Conservation (phyloP, 1,284 basidiomycete genomes). For the Wolfiporia cocos region DNA sequence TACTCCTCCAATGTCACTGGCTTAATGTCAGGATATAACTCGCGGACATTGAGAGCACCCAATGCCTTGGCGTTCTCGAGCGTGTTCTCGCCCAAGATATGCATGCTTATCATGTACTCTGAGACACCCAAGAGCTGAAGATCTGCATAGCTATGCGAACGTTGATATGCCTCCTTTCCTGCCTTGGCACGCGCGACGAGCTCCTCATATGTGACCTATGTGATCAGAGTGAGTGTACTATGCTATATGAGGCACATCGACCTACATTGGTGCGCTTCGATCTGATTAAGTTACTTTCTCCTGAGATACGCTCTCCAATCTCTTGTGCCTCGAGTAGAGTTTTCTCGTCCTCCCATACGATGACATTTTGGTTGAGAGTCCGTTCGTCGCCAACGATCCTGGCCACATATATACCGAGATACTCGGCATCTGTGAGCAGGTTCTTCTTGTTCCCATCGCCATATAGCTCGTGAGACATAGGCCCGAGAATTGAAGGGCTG, state of each 20-base stretch:
- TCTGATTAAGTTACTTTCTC: constrained; percentile 1
- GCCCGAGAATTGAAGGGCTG: too few relatives aligned
- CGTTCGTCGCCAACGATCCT: constrained; percentile 10
- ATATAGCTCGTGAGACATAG: not conserved
- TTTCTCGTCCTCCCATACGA: constrained; percentile 14
- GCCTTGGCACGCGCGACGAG: not conserved
- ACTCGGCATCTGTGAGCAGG: constrained; percentile 2
- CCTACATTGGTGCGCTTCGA: not conserved
- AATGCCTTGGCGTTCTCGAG: constrained; percentile 10
- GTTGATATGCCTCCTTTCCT: not conserved
- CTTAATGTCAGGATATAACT: constrained; percentile 12
- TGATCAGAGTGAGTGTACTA: not conserved
- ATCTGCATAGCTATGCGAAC: not conserved
- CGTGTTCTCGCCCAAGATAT: constrained; percentile 13
- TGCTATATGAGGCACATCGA: not conserved
- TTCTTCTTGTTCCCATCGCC: constrained; percentile 5
- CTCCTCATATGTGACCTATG: not conserved
- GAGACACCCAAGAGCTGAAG: not conserved
- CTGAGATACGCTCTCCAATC: constrained; percentile 1
- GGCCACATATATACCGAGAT: constrained; percentile 8
- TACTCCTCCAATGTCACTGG: constrained; percentile 7
- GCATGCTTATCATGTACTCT: constrained; percentile 8
- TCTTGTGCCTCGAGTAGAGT: constrained; percentile 6
- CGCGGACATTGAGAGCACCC: constrained; percentile 10
- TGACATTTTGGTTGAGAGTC: constrained; percentile 15